Evolutionary conservation across 495 filamentous ascomycete genomes (phyloP).

Genomic region (Stereocaulon alpinum): DNA sequence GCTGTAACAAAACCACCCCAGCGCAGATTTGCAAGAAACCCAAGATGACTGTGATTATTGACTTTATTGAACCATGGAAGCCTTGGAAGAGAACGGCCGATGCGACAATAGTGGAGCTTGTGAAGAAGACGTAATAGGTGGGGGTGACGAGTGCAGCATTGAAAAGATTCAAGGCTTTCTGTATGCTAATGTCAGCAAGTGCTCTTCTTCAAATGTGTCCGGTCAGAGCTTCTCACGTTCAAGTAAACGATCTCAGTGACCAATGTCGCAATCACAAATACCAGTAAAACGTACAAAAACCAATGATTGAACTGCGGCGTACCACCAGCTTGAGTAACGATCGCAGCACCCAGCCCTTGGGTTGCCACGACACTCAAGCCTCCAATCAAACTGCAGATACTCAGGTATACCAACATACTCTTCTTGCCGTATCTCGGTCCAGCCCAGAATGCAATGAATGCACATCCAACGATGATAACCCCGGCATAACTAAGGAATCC

Average conservation of each 20-base stretch:
- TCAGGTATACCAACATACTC: slow-evolving; percentile 95
- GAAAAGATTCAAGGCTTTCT: slow-evolving; percentile 98
- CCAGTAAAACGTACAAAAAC: slow-evolving; percentile 88
- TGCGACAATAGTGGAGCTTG: slow-evolving; percentile 84
- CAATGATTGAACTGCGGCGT: slow-evolving; percentile 87
- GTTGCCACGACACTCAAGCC: slow-evolving; percentile 92
- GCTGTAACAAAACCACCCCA: slow-evolving; percentile 89
- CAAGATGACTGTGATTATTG: slow-evolving; percentile 82
- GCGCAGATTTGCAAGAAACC: slow-evolving; percentile 92
- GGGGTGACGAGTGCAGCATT: slow-evolving; percentile 96
- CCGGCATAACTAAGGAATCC: slow-evolving; percentile 82
- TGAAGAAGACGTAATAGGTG: slow-evolving; percentile 98
- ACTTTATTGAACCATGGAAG: slow-evolving; percentile 73
- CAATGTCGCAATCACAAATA: slow-evolving; percentile 80
- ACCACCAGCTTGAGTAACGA: slow-evolving; percentile 75
- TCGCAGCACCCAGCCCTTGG: slow-evolving; percentile 85
- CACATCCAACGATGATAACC: slow-evolving; percentile 62
- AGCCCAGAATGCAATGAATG: slow-evolving; percentile 68
- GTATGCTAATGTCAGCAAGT: slow-evolving; percentile 13
- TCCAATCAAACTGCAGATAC: slow-evolving; percentile 88
- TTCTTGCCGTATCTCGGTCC: slow-evolving; percentile 89
- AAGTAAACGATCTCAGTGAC: slow-evolving; percentile 90
- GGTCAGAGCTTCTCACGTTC: slow-evolving; percentile 58
- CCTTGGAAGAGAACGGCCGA: slow-evolving; percentile 88
- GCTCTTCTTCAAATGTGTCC: neutral